Evolutionary conservation across 2,329 filamentous ascomycete genomes (phyloP).

Genomic region (Samsoniella hepiali): DNA sequence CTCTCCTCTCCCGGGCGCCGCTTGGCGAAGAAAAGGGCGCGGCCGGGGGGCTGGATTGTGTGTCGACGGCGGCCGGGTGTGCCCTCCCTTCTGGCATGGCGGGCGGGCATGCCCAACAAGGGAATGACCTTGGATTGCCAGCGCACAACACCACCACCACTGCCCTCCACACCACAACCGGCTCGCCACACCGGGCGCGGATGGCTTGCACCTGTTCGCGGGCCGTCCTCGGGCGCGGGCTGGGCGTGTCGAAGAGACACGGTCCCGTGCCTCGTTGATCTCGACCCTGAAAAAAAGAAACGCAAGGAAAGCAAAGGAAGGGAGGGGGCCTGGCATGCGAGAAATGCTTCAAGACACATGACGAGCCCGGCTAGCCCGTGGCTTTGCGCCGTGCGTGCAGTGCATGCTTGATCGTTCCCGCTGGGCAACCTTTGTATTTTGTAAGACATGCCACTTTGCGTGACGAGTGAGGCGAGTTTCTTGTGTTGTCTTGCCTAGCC

Average conservation of each 20-base stretch:
- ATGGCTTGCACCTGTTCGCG: background rate
- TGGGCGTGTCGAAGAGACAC: background rate
- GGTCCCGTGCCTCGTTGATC: too few species aligned
- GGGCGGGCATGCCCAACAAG: background rate
- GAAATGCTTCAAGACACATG: conserved; percentile 6
- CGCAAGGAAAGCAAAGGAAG: background rate
- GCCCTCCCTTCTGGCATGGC: background rate
- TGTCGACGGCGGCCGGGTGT: background rate
- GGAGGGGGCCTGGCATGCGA: background rate
- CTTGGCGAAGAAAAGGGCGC: background rate
- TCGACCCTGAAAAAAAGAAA: too few species aligned
- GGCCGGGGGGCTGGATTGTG: conserved; percentile 1
- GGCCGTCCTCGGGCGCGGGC: background rate
- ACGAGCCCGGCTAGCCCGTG: background rate
- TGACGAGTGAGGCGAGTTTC: too few species aligned
- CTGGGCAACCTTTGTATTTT: background rate
- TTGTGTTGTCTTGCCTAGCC: background rate
- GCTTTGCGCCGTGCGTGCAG: background rate
- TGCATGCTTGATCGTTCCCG: background rate
- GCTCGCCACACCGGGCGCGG: background rate
- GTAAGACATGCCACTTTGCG: background rate
- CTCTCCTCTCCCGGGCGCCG: background rate
- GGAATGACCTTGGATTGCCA: conserved; percentile 14
- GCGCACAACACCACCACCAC: background rate
- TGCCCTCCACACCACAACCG: background rate